Percentiles rank a stretch among this genome's conserved stretches.
These are phyloP conservation scores for Colletotrichum destructivum DNA, from an alignment of 2,329 filamentous ascomycete genomes.

Conservation along the genomic window DNA sequence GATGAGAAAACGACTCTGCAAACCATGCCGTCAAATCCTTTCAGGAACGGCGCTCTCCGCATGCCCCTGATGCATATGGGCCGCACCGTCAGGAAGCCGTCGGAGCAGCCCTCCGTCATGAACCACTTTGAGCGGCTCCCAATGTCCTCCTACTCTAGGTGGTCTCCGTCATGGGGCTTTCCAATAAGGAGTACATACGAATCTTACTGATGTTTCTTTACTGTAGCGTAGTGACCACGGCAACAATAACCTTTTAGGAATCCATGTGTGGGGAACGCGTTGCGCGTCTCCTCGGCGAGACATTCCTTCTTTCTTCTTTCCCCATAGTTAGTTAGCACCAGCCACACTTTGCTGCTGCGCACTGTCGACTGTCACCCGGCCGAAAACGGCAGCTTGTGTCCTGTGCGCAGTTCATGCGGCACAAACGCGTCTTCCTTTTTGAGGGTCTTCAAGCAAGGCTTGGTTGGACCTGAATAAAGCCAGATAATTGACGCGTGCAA, in stretches of 20 bases:
- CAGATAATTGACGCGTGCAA: conserved; percentile 23
- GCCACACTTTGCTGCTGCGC: conserved; percentile 30
- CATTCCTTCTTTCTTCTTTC: background rate
- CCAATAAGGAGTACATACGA: background rate
- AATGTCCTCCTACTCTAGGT: background rate
- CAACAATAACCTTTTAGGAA: conserved; percentile 12
- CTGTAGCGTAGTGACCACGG: conserved; percentile 16
- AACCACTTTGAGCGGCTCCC: background rate
- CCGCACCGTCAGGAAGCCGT: background rate
- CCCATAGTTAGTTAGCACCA: conserved; percentile 28
- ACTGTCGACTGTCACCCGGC: conserved; percentile 5
- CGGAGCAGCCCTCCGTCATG: conserved; percentile 1
- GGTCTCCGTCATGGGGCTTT: background rate
- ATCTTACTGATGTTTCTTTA: conserved; percentile 9
- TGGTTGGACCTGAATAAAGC: conserved; percentile 17
- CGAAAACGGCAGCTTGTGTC: conserved; percentile 21
- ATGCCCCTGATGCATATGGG: conserved; percentile 1
- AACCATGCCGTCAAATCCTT: conserved; percentile 17
- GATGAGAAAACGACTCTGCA: conserved; percentile 35
- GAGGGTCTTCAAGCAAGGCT: conserved; percentile 35
- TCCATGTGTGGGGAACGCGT: conserved; percentile 33
- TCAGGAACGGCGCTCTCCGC: conserved; percentile 23
- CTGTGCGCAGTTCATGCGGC: conserved; percentile 31
- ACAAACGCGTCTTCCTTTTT: conserved; percentile 5
- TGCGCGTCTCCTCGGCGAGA: conserved; percentile 38